Evolutionary conservation across 2,329 filamentous ascomycete genomes (phyloP).

Genomic region (Sphaerulina musiva): DNA sequence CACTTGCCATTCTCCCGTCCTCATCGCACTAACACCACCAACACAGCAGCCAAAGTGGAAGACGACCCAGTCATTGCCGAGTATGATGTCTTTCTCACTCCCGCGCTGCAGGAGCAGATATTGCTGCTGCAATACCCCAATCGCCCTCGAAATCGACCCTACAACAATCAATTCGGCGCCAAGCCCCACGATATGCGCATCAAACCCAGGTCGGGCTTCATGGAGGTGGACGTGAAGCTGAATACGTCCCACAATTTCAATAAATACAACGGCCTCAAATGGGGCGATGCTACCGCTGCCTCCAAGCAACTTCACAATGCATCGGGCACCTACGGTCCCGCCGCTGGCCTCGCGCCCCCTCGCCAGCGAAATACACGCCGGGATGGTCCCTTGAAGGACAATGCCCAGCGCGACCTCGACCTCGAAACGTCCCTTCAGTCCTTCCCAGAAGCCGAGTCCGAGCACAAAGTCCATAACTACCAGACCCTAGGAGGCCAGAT

Average conservation of each 20-base stretch:
- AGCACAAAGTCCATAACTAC: slow-evolving; percentile 65
- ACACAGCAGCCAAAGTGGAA: slow-evolving; percentile 25
- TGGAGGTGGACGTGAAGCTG: slow-evolving; percentile 88
- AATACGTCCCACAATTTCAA: slow-evolving; percentile 71
- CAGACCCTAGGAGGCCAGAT: slow-evolving; percentile 84
- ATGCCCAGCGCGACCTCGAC: slow-evolving; percentile 38
- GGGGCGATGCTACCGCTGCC: slow-evolving; percentile 62
- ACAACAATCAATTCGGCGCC: slow-evolving; percentile 50
- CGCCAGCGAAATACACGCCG: slow-evolving; percentile 22
- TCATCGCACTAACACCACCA: slow-evolving; percentile 8
- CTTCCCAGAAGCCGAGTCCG: slow-evolving; percentile 61
- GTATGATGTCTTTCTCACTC: slow-evolving; percentile 84
- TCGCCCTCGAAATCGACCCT: slow-evolving; percentile 58
- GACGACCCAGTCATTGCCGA: slow-evolving; percentile 46
- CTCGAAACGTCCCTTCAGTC: slow-evolving; percentile 41
- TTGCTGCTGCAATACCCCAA: slow-evolving; percentile 88
- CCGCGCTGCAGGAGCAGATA: slow-evolving; percentile 48
- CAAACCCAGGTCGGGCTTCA: slow-evolving; percentile 73
- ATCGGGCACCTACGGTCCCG: slow-evolving; percentile 42
- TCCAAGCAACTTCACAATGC: slow-evolving; percentile 36
- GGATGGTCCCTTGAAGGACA: slow-evolving; percentile 38
- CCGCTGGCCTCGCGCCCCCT: slow-evolving; percentile 38
- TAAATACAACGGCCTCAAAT: slow-evolving; percentile 70
- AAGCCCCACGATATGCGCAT: slow-evolving; percentile 69
- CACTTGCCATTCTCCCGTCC: neutral